phyloP scores from a whole-genome alignment of 2,329 filamentous ascomycete genomes.

The Trichocomaceae sp. region DNA sequence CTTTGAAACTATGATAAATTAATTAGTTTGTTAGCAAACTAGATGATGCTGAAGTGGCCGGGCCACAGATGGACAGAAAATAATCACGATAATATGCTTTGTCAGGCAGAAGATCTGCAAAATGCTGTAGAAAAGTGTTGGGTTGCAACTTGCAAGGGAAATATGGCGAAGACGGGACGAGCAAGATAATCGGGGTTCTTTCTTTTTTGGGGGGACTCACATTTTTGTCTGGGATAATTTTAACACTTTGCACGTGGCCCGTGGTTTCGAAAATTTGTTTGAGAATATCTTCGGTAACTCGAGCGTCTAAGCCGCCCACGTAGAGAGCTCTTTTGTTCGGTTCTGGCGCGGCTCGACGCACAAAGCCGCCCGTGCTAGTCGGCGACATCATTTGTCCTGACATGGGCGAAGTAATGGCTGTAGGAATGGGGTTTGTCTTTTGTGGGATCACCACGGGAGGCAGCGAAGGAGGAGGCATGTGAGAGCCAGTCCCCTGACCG shows the following conservation, averaged over 20 bases:
- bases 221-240: constrained; percentile 99
- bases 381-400: constrained; percentile 76
- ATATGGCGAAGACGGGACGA: neutral
- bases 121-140: neutral
- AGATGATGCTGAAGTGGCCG: neutral
- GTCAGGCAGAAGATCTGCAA: neutral
- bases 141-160: neutral
- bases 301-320: constrained; percentile 86
- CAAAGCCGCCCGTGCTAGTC: constrained; percentile 70
- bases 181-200: neutral
- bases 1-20: constrained; percentile 50
- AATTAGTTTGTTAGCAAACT: neutral
- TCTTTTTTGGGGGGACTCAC: too few species aligned
- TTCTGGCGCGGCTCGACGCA: constrained; percentile 87
- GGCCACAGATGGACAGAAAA: neutral
- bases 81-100: neutral
- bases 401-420: constrained; percentile 82
- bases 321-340: constrained; percentile 98
- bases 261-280: constrained; percentile 99
- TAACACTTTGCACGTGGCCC: constrained; percentile 95
- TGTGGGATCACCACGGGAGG: constrained; percentile 81
- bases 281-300: constrained; percentile 92
- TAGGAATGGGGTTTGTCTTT: constrained; percentile 93
- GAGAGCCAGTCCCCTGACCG: constrained; percentile 60
- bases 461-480: constrained; percentile 84